These are phyloP conservation scores for Barnettozyma salicaria DNA, from an alignment of 805 yeast species.

Conservation along the genomic window DNA sequence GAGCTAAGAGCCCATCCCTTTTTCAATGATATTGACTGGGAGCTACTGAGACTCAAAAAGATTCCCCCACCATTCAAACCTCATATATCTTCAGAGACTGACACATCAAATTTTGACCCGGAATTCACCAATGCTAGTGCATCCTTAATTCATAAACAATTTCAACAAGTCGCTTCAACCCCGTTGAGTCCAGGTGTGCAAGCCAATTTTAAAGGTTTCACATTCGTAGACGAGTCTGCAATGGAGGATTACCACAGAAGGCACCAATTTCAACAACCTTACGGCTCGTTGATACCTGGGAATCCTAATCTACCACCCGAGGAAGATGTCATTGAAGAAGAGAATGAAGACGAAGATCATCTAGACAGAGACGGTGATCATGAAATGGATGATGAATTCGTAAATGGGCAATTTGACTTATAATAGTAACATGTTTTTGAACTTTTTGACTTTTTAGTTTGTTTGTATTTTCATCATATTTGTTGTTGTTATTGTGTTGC, in stretches of 20 bases:
- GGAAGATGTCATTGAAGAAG: conserved; percentile 78
- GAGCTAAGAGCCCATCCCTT: conserved; percentile 91
- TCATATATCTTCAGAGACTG: conserved; percentile 82
- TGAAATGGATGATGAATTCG: conserved; percentile 75
- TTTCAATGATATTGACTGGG: conserved; percentile 90
- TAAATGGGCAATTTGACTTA: conserved; percentile 84
- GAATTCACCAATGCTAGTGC: conserved; percentile 93
- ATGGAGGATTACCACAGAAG: conserved; percentile 73
- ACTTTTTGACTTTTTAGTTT: no score
- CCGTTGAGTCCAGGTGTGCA: conserved; percentile 94
- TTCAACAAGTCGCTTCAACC: conserved; percentile 49
- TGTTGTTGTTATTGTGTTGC: no score
- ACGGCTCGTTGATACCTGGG: conserved; percentile 73
- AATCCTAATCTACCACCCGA: conserved; percentile 77
- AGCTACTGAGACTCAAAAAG: conserved; percentile 63
- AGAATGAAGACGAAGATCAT: conserved; percentile 46
- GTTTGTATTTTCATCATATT: no score
- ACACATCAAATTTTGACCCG: conserved; percentile 95
- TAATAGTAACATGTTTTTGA: no score
- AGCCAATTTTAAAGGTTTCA: conserved; percentile 94
- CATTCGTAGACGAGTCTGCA: conserved; percentile 90
- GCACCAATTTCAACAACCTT: conserved; percentile 29
- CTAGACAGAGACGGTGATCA: conserved; percentile 42
- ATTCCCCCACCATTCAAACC: conserved; percentile 97
- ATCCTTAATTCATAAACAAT: conserved; percentile 65